Conservation (phyloP, 371 early-diverging fungal genomes). For the Lichtheimia ramosa region DNA sequence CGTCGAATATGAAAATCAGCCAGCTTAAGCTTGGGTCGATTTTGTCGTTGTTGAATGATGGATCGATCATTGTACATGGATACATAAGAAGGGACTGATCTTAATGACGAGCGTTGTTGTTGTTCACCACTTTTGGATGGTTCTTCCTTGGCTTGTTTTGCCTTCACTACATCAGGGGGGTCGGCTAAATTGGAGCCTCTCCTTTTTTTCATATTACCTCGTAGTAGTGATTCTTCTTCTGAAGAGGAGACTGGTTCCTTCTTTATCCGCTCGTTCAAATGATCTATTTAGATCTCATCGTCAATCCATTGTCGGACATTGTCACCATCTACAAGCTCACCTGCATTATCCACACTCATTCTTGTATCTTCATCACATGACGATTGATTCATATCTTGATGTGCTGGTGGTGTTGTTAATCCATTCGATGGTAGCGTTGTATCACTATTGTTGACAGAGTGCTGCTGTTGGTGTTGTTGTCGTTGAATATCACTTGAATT, state of each 20-base stretch:
- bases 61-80: constrained; percentile 32
- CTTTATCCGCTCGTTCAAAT: too few relatives aligned
- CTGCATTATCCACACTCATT: constrained; percentile 24
- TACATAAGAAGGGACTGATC: constrained; percentile 12
- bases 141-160: background rate
- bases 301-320: too few relatives aligned
- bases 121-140: too few relatives aligned
- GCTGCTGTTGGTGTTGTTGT: constrained; percentile 7
- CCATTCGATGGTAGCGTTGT: constrained; percentile 1
- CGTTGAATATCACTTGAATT: too few relatives aligned
- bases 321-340: background rate
- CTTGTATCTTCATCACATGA: constrained; percentile 21
- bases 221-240: constrained; percentile 2
- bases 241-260: constrained; percentile 1
- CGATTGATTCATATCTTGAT: constrained; percentile 10
- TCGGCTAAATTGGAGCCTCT: constrained; percentile 1
- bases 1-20: constrained; percentile 71
- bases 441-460: too few relatives aligned
- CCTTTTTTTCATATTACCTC: constrained; percentile 10
- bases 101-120: too few relatives aligned
- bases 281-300: too few relatives aligned
- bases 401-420: constrained; percentile 14
- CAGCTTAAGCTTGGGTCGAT: constrained; percentile 60
- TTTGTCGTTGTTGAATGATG: constrained; percentile 33
- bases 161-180: constrained; percentile 2